phyloP scores from a whole-genome alignment of 2,329 filamentous ascomycete genomes.

The Trichoderma harzianum region DNA sequence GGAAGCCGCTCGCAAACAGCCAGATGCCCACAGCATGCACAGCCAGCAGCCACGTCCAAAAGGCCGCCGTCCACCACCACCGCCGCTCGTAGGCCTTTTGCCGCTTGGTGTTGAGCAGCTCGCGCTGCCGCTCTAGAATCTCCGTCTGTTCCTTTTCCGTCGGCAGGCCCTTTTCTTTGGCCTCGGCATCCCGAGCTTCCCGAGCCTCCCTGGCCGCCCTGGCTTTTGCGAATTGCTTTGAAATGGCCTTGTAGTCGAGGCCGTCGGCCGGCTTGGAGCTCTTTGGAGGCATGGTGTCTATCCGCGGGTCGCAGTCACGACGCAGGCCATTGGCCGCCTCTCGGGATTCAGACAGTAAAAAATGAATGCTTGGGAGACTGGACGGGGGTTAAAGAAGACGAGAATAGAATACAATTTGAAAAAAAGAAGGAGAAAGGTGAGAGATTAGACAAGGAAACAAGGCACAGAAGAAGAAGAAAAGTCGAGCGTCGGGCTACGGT shows the following conservation, averaged over 20 bases:
- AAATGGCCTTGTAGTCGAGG: constrained; percentile 51
- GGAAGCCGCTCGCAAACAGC: constrained; percentile 92
- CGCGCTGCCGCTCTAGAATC: constrained; percentile 43
- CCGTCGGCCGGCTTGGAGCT: constrained; percentile 26
- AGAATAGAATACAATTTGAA: background rate
- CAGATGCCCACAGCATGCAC: constrained; percentile 80
- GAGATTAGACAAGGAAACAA: background rate
- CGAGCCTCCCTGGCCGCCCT: constrained; percentile 46
- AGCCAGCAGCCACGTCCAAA: constrained; percentile 67
- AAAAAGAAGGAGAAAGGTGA: background rate
- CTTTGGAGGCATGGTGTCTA: constrained; percentile 28
- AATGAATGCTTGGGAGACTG: background rate
- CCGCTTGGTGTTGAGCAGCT: constrained; percentile 46
- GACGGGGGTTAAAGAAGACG: background rate
- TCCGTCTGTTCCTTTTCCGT: constrained; percentile 35
- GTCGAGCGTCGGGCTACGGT: constrained; percentile 9
- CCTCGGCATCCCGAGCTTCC: constrained; percentile 35
- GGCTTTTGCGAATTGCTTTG: constrained; percentile 52
- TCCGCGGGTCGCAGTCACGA: constrained; percentile 7
- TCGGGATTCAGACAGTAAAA: background rate
- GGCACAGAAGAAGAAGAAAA: background rate
- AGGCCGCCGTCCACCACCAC: constrained; percentile 59
- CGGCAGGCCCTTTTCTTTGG: constrained; percentile 29
- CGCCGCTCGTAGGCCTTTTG: constrained; percentile 50
- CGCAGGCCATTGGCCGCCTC: constrained; percentile 18